Evolutionary conservation across 2,329 filamentous ascomycete species (phyloP).

Genomic region (Venturia pyrina): DNA sequence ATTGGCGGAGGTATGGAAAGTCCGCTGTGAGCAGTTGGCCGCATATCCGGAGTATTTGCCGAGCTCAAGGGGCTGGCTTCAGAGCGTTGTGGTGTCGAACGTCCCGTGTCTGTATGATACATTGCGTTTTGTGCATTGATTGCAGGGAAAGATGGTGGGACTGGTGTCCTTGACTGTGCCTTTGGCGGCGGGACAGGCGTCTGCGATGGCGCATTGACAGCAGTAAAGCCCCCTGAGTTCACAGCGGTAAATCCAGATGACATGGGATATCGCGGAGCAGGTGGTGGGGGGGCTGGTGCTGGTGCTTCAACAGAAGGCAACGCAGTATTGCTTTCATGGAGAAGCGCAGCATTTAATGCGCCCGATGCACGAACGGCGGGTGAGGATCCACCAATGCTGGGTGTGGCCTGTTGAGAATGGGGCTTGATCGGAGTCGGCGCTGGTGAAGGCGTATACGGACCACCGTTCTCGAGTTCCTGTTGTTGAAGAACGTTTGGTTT

Average conservation of each 20-base stretch:
- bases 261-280: slow-evolving; percentile 41
- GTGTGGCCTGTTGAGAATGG: slow-evolving; percentile 35
- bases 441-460: slow-evolving; percentile 73
- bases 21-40: slow-evolving; percentile 32
- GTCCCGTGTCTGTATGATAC: slow-evolving; percentile 41
- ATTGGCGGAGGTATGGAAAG: slow-evolving; percentile 50
- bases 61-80: slow-evolving; percentile 49
- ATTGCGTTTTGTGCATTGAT: slow-evolving; percentile 45
- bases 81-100: slow-evolving; percentile 51
- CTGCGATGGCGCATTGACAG: slow-evolving; percentile 8
- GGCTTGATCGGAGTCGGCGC: slow-evolving; percentile 58
- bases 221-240: slow-evolving; percentile 33
- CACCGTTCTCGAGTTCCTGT: slow-evolving; percentile 84
- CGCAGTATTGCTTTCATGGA: slow-evolving; percentile 21
- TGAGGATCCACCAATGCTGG: slow-evolving; percentile 50
- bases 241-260: slow-evolving; percentile 58
- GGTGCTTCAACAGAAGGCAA: slow-evolving; percentile 7
- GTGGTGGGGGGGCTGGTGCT: slow-evolving; percentile 20
- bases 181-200: slow-evolving; percentile 17
- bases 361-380: slow-evolving; percentile 52
- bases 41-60: slow-evolving; percentile 48
- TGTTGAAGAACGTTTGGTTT: slow-evolving; percentile 97
- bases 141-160: slow-evolving; percentile 40
- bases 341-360: slow-evolving; percentile 46
- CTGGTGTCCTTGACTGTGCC: slow-evolving; percentile 11